Evolutionary conservation across 2,329 filamentous ascomycete genomes (phyloP).

Genomic region (Fusarium papillatum): DNA sequence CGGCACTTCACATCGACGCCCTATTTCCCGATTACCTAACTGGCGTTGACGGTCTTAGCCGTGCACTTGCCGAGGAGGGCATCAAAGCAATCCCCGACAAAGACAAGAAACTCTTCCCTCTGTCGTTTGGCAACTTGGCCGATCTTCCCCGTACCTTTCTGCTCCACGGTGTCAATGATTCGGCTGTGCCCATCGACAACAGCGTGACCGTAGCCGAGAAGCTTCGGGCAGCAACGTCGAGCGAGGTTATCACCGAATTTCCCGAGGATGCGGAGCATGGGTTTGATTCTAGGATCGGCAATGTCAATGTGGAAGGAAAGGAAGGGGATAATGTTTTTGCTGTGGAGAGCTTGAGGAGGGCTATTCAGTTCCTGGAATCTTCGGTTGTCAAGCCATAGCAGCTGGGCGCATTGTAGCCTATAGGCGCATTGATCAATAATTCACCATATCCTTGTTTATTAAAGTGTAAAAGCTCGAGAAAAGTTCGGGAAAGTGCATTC

Average conservation of each 20-base stretch:
- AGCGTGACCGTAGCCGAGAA: constrained; percentile 36
- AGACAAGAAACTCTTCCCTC: constrained; percentile 30
- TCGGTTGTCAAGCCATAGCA: not conserved
- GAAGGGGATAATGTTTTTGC: constrained; percentile 3
- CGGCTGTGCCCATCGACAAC: constrained; percentile 33
- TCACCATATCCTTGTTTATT: not conserved
- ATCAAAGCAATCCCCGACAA: constrained; percentile 17
- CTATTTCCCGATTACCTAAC: constrained; percentile 41
- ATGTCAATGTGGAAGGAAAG: constrained; percentile 29
- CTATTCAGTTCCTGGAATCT: constrained; percentile 28
- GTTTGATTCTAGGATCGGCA: constrained; percentile 25
- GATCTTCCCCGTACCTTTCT: constrained; percentile 33
- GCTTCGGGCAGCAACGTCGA: constrained; percentile 19
- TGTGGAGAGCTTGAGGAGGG: constrained; percentile 27
- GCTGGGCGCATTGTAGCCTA: not conserved
- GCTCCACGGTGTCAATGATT: constrained; percentile 36
- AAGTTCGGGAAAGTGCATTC: not conserved
- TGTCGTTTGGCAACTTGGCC: constrained; percentile 19
- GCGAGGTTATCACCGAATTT: constrained; percentile 22
- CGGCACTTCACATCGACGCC: constrained; percentile 36
- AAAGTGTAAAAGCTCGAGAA: too few species aligned
- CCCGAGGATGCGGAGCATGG: constrained; percentile 39
- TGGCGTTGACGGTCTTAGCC: constrained; percentile 19
- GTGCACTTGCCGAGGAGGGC: constrained; percentile 18
- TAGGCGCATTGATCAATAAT: not conserved